Evolutionary conservation across 2,329 filamentous ascomycete species (phyloP).

Genomic region (Graphium sp.): DNA sequence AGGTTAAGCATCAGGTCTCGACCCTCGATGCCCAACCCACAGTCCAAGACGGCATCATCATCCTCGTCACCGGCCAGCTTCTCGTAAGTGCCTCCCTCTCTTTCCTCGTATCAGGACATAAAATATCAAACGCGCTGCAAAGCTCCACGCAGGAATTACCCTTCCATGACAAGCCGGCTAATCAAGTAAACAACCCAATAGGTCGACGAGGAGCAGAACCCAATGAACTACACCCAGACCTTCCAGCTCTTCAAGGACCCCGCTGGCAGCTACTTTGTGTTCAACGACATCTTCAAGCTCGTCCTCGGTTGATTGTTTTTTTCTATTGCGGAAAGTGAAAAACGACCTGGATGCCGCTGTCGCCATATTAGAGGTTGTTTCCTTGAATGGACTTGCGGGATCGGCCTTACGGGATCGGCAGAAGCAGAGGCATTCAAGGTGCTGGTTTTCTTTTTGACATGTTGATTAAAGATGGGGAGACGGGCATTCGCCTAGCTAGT

Average conservation of each 20-base stretch:
- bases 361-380: no score
- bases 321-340: no score
- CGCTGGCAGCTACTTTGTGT: slow-evolving; percentile 60
- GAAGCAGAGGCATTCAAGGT: no score
- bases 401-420: no score
- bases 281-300: slow-evolving; percentile 91
- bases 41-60: slow-evolving; percentile 51
- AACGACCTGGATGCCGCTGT: no score
- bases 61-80: slow-evolving; percentile 77
- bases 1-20: slow-evolving; percentile 61
- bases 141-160: background rate
- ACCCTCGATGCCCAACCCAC: slow-evolving; percentile 77
- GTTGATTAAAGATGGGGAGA: no score
- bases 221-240: slow-evolving; percentile 80
- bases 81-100: slow-evolving; percentile 38
- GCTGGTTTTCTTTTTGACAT: no score
- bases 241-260: slow-evolving; percentile 67
- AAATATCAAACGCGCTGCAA: background rate
- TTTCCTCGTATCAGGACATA: background rate
- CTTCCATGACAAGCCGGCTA: background rate
- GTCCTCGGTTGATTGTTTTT: slow-evolving; percentile 56
- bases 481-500: no score
- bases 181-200: no score
- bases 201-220: slow-evolving; percentile 73
- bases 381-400: no score